phyloP scores from a whole-genome alignment of 139 green algal genomes.

The Trebouxia sp. region DNA sequence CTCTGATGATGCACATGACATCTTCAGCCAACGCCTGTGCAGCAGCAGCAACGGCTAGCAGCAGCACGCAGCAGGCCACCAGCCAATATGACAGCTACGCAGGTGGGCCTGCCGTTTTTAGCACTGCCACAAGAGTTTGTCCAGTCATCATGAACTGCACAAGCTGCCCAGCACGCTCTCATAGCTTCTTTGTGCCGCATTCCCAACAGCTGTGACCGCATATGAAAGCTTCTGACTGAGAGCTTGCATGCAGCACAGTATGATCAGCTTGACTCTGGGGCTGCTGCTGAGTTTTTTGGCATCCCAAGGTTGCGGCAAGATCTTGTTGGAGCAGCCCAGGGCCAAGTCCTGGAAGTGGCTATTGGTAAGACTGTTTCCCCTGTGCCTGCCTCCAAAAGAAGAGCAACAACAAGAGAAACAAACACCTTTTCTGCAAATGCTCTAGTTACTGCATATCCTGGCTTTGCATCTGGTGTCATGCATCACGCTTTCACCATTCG shows the following conservation, averaged over 20 bases:
- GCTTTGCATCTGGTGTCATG: not conserved
- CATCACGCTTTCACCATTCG: not conserved
- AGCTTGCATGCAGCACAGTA: constrained; percentile 4
- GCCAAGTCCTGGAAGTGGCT: constrained; percentile 5
- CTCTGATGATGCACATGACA: no score
- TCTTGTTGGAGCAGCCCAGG: not conserved
- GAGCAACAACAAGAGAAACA: no score
- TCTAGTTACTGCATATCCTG: not conserved
- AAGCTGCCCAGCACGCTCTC: not conserved
- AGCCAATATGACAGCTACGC: constrained; percentile 18
- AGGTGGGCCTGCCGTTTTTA: no score
- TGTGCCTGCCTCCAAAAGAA: not conserved
- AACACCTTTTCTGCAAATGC: no score
- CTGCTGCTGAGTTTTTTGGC: not conserved
- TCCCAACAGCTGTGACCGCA: no score
- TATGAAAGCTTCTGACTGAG: not conserved
- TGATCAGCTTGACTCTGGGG: constrained; percentile 16
- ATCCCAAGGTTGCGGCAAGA: not conserved
- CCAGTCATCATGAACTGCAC: no score
- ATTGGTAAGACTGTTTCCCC: not conserved
- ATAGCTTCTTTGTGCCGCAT: no score
- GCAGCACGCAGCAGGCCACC: not conserved
- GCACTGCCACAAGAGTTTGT: no score
- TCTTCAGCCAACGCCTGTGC: no score
- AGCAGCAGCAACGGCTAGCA: no score